phyloP scores from a whole-genome alignment of 495 filamentous ascomycete species.

The Neurospora tetrasperma region DNA sequence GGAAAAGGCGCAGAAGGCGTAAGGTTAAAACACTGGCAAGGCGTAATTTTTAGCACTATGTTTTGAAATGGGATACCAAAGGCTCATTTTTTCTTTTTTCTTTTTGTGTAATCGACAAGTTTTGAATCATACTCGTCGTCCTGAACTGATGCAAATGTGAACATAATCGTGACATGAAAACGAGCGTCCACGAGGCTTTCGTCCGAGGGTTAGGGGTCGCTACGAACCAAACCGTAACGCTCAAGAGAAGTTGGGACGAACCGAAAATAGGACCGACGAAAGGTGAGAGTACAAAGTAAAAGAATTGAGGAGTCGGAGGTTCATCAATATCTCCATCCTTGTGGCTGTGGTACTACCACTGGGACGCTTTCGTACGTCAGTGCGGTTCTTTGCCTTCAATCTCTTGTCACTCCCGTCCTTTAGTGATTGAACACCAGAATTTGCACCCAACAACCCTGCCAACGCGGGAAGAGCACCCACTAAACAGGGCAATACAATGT shows the following conservation, averaged over 20 bases:
- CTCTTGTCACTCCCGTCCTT: not conserved
- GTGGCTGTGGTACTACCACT: no score
- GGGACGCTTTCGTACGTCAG: not conserved
- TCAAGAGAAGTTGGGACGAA: not conserved
- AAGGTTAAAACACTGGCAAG: conserved; percentile 3
- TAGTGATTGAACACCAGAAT: not conserved
- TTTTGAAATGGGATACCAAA: conserved; percentile 3
- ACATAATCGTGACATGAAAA: not conserved
- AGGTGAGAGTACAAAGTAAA: not conserved
- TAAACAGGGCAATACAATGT: not conserved
- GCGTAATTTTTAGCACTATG: conserved; percentile 18
- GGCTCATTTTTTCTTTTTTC: not conserved
- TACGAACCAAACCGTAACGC: not conserved
- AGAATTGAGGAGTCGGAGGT: not conserved
- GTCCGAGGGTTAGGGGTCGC: conserved; percentile 1
- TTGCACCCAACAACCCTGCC: not conserved
- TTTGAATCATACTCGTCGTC: not conserved
- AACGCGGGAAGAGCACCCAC: not conserved
- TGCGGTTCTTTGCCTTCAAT: not conserved
- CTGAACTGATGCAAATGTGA: not conserved
- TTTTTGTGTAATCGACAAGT: not conserved
- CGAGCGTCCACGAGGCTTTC: not conserved
- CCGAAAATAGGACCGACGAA: not conserved
- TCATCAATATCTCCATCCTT: not conserved
- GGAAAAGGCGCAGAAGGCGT: conserved; percentile 20